A percentile compares a stretch with the other conserved stretches of the same genome.
phyloP scores from a whole-genome alignment of 805 yeast species.

The Pichia nakasei region DNA sequence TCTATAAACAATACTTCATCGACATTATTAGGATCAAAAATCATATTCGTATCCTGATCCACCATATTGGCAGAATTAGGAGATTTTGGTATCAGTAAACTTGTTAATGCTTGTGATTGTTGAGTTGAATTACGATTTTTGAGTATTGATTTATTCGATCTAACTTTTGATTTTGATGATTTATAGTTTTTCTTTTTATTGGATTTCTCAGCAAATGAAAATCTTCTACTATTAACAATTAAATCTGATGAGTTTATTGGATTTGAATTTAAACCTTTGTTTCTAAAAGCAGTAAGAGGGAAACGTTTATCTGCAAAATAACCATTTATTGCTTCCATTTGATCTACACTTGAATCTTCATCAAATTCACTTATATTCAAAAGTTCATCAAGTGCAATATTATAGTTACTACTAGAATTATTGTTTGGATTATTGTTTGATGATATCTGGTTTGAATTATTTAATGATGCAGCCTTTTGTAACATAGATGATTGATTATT shows the following conservation, averaged over 20 bases:
- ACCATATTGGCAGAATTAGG: background rate
- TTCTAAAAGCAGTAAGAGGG: slow-evolving; percentile 87
- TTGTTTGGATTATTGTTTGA: slow-evolving; percentile 8
- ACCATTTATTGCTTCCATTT: slow-evolving; percentile 7
- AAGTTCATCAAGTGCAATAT: slow-evolving; percentile 57
- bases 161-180: slow-evolving; percentile 15
- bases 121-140: background rate
- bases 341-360: slow-evolving; percentile 27
- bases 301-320: slow-evolving; percentile 35
- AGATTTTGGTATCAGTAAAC: background rate
- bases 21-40: background rate
- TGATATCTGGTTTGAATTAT: background rate
- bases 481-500: slow-evolving; percentile 18
- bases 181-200: slow-evolving; percentile 10
- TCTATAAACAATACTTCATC: slow-evolving; percentile 10
- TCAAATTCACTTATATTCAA: slow-evolving; percentile 84
- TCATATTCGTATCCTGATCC: background rate
- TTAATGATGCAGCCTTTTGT: slow-evolving; percentile 15
- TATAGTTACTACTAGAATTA: background rate
- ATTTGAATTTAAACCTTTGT: slow-evolving; percentile 33
- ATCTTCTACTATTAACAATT: slow-evolving; percentile 13
- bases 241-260: background rate
- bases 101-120: background rate
- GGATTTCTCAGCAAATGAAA: slow-evolving; percentile 16
- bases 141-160: slow-evolving; percentile 7